These are phyloP conservation scores for Gentiana straminea DNA, from an alignment of 257 asterid genomes.

Conservation along the genomic window DNA sequence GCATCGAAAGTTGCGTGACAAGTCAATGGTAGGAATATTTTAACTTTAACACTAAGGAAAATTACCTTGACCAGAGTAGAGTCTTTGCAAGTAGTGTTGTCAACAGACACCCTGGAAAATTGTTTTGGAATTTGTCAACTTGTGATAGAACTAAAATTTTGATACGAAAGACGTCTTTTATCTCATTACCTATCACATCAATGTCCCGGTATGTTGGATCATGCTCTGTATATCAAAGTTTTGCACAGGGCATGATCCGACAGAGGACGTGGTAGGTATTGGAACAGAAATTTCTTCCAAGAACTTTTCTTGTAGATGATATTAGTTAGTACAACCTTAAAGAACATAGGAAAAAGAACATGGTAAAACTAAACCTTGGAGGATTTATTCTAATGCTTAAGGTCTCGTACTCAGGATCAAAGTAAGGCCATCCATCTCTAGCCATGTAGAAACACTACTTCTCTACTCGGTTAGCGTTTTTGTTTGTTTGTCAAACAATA, in stretches of 20 bases:
- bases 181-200: too few species aligned
- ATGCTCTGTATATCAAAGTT: too few species aligned
- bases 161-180: too few species aligned
- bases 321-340: background rate
- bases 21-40: slow-evolving; percentile 1
- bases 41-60: slow-evolving; percentile 2
- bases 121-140: slow-evolving; percentile 7
- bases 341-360: background rate
- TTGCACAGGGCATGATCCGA: too few species aligned
- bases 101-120: slow-evolving; percentile 78
- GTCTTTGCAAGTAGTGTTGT: slow-evolving; percentile 72
- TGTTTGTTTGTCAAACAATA: slow-evolving; percentile 27
- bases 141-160: too few species aligned
- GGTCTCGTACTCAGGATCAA: slow-evolving; percentile 97
- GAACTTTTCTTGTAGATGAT: background rate
- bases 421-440: slow-evolving; percentile 70
- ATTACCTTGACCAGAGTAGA: slow-evolving; percentile 89
- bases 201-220: too few species aligned
- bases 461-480: slow-evolving; percentile 6
- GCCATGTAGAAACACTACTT: slow-evolving; percentile 30
- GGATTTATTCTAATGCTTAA: slow-evolving; percentile 94
- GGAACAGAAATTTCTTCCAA: too few species aligned
- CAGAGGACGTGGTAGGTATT: too few species aligned
- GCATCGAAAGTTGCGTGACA: background rate
- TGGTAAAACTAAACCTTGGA: slow-evolving; percentile 54